Conservation (phyloP, 495 filamentous ascomycete genomes). For the Chaetomium tenue region DNA sequence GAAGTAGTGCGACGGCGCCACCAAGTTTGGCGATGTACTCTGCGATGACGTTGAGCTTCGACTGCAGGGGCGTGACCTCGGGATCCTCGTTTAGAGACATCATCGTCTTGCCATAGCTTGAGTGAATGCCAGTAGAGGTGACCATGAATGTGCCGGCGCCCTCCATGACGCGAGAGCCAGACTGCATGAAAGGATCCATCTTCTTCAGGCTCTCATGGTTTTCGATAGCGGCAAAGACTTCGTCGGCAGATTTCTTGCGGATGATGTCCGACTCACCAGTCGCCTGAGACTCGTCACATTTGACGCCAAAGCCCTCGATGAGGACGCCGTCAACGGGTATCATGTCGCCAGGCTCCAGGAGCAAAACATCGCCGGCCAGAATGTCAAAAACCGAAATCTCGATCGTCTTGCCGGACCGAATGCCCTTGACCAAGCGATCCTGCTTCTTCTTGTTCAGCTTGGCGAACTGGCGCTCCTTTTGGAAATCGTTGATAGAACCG, state of each 20-base stretch:
- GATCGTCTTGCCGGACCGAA: constrained; percentile 71
- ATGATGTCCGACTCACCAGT: constrained; percentile 84
- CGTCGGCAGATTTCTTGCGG: constrained; percentile 67
- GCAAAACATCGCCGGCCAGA: constrained; percentile 69
- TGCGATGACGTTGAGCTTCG: constrained; percentile 85
- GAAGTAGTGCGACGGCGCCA: constrained; percentile 73
- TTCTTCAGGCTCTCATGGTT: constrained; percentile 72
- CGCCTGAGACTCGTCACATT: constrained; percentile 79
- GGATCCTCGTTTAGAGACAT: constrained; percentile 88
- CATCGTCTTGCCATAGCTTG: constrained; percentile 87
- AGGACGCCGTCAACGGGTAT: constrained; percentile 73
- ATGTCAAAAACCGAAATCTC: constrained; percentile 72
- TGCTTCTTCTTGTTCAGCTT: constrained; percentile 77
- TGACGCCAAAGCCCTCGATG: constrained; percentile 70
- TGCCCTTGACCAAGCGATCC: constrained; percentile 72
- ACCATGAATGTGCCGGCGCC: constrained; percentile 84
- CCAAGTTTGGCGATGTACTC: constrained; percentile 94
- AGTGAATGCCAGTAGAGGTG: constrained; percentile 83
- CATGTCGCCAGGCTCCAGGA: constrained; percentile 71
- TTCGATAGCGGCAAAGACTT: constrained; percentile 78
- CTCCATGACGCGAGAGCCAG: constrained; percentile 88
- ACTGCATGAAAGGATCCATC: constrained; percentile 91
- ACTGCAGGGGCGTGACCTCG: constrained; percentile 91
- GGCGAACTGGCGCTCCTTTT: constrained; percentile 77
- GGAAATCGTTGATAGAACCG: constrained; percentile 72